phyloP scores from a whole-genome alignment of 2,329 filamentous ascomycete species.

The Xylaria sp. region DNA sequence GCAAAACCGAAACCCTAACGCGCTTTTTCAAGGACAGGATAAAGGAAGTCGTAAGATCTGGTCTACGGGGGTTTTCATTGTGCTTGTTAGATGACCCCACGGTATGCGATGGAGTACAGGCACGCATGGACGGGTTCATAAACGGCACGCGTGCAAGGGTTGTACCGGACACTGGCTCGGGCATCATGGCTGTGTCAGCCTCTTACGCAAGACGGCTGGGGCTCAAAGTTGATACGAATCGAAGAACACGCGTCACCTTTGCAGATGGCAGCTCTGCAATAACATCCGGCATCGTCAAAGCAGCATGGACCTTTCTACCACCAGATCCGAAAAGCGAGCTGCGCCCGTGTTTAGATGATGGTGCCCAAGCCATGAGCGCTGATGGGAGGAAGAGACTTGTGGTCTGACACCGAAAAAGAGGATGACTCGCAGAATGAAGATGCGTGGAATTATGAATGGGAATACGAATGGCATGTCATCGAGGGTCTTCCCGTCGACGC shows the following conservation, averaged over 20 bases:
- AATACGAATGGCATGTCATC: slow-evolving; percentile 16
- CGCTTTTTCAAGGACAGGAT: slow-evolving; percentile 11
- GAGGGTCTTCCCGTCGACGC: background rate
- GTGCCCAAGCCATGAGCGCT: background rate
- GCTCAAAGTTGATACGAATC: slow-evolving; percentile 8
- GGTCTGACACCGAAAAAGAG: background rate
- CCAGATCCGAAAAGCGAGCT: background rate
- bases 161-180: slow-evolving; percentile 25
- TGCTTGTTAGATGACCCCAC: background rate
- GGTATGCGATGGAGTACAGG: background rate
- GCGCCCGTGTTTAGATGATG: background rate
- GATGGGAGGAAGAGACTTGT: background rate
- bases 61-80: background rate
- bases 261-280: slow-evolving; percentile 19
- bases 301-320: slow-evolving; percentile 12
- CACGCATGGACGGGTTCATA: slow-evolving; percentile 21
- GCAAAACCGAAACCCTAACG: slow-evolving; percentile 20
- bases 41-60: background rate
- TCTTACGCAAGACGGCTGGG: background rate
- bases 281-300: slow-evolving; percentile 13
- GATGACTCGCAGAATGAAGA: background rate
- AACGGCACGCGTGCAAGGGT: slow-evolving; percentile 1
- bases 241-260: slow-evolving; percentile 11
- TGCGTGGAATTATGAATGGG: slow-evolving; percentile 15
- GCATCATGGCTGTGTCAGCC: slow-evolving; percentile 20